A percentile compares a stretch with the other conserved stretches of the same genome.
phyloP scores from a whole-genome alignment of 2,329 filamentous ascomycete species.

The Claviceps quebecensis region DNA sequence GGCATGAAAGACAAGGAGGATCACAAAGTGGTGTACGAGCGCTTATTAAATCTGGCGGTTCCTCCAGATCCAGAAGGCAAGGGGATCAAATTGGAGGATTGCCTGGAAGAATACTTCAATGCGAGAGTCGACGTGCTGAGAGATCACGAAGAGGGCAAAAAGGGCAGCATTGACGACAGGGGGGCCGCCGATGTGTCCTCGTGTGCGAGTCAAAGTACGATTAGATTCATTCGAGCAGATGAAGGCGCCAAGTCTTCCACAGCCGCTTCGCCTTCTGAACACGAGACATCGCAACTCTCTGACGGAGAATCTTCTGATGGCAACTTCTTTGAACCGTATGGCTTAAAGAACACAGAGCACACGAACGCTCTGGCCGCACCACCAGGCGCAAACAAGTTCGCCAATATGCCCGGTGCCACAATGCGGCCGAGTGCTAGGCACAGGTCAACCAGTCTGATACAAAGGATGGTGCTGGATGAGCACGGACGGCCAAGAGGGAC shows the following conservation, averaged over 20 bases:
- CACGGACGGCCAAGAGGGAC: constrained; percentile 29
- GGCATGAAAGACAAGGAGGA: constrained; percentile 77
- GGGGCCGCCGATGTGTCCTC: constrained; percentile 11
- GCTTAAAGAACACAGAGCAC: background rate
- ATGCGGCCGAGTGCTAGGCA: constrained; percentile 21
- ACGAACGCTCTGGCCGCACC: background rate
- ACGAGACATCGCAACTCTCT: constrained; percentile 11
- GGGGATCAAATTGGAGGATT: constrained; percentile 72
- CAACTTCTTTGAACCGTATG: background rate
- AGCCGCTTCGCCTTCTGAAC: constrained; percentile 19
- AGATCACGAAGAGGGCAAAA: constrained; percentile 46
- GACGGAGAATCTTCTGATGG: background rate
- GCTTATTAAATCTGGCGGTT: constrained; percentile 82
- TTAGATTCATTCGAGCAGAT: constrained; percentile 21
- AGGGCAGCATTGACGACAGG: constrained; percentile 18
- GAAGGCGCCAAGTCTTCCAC: constrained; percentile 19
- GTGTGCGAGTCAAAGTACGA: constrained; percentile 17
- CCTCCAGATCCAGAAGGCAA: constrained; percentile 58
- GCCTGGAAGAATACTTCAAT: constrained; percentile 90
- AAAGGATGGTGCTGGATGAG: constrained; percentile 41
- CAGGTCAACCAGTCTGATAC: constrained; percentile 46
- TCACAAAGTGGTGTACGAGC: constrained; percentile 88
- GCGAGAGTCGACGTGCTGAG: constrained; percentile 79
- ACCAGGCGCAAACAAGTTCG: background rate
- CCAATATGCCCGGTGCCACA: constrained; percentile 1